Conservation (phyloP, 1,284 basidiomycete genomes). For the Ceraceosorus guamensis region DNA sequence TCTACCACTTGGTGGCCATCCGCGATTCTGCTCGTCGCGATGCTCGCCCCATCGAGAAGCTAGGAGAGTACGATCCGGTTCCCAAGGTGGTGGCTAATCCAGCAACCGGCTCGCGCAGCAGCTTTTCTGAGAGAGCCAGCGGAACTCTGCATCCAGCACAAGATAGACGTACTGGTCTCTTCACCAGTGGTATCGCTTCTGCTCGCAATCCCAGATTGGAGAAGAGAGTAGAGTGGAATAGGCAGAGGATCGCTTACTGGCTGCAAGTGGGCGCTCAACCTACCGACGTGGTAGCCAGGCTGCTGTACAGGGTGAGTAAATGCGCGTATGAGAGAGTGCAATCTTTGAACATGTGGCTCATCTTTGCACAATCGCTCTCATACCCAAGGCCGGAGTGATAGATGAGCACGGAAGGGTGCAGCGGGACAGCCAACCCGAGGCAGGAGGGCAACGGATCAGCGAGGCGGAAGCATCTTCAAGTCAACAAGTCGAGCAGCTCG, state of each 20-base stretch:
- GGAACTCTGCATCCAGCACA: background rate
- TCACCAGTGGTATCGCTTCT: constrained; percentile 27
- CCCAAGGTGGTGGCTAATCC: constrained; percentile 24
- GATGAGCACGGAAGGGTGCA: constrained; percentile 8
- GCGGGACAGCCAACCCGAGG: background rate
- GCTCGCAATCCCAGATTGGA: constrained; percentile 37
- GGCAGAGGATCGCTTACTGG: constrained; percentile 84
- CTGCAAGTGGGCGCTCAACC: constrained; percentile 75
- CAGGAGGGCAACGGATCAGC: background rate
- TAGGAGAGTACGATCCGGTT: constrained; percentile 77
- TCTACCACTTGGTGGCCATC: constrained; percentile 82
- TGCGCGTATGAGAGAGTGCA: no score
- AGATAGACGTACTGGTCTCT: constrained; percentile 16
- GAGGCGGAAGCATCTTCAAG: no score
- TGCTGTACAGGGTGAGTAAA: constrained; percentile 69
- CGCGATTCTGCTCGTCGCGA: constrained; percentile 68
- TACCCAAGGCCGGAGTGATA: constrained; percentile 9
- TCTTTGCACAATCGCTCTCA: background rate
- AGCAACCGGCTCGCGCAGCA: background rate
- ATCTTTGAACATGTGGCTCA: background rate
- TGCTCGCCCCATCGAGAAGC: constrained; percentile 79
- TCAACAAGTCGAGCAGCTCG: no score
- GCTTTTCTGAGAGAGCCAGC: constrained; percentile 2
- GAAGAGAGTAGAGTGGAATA: constrained; percentile 83
- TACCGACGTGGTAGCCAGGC: constrained; percentile 65